A percentile compares a stretch with the other conserved stretches of the same genome.
phyloP scores from a whole-genome alignment of 306 rosid species.

The Hippophae gyantsensis region DNA sequence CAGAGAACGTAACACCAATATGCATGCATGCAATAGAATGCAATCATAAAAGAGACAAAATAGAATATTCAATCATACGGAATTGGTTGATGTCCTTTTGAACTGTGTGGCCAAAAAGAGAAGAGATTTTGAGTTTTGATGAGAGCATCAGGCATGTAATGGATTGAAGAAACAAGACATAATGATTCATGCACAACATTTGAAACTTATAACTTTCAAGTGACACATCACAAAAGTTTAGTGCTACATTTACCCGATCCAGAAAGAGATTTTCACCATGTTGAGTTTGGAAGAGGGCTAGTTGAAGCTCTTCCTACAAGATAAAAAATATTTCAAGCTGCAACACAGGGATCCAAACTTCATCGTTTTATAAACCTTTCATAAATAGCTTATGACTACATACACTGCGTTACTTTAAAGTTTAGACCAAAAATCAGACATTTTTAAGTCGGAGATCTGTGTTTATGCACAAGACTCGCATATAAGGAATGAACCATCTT shows the following conservation, averaged over 20 bases:
- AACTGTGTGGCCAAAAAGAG: too few species aligned
- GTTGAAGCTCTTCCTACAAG: slow-evolving; percentile 69
- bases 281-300: slow-evolving; percentile 52
- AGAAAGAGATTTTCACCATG: slow-evolving; percentile 56
- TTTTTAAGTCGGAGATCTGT: too few species aligned
- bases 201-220: background rate
- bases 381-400: background rate
- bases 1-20: too few species aligned
- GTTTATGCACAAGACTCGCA: too few species aligned
- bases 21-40: too few species aligned
- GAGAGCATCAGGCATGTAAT: background rate
- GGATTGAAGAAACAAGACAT: background rate
- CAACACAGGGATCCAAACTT: background rate
- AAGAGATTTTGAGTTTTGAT: background rate
- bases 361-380: background rate
- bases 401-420: too few species aligned
- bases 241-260: slow-evolving; percentile 42
- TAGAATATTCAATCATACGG: too few species aligned
- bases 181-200: background rate
- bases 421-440: too few species aligned
- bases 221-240: background rate
- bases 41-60: too few species aligned
- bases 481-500: too few species aligned
- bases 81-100: too few species aligned
- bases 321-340: slow-evolving; percentile 3